phyloP scores from a whole-genome alignment of 1,284 basidiomycete species.

The Ustilago crameri region DNA sequence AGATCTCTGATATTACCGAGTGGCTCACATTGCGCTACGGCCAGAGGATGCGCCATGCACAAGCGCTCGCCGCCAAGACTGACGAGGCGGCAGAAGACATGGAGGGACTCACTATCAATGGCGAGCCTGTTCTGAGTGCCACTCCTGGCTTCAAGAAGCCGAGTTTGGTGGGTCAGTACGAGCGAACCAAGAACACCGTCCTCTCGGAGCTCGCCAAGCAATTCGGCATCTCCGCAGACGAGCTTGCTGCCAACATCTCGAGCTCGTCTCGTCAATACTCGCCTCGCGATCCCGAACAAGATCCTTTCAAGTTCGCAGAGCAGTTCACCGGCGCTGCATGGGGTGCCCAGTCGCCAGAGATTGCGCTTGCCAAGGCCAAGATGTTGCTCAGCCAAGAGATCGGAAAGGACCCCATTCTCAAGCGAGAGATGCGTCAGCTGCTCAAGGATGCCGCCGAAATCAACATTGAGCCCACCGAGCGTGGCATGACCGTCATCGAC shows the following conservation, averaged over 20 bases:
- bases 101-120: constrained; percentile 39
- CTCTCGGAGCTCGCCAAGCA: constrained; percentile 80
- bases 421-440: constrained; percentile 80
- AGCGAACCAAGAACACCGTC: constrained; percentile 82
- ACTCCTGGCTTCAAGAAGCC: constrained; percentile 77
- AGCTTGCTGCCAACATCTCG: constrained; percentile 83
- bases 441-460: constrained; percentile 84
- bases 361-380: constrained; percentile 72
- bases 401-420: constrained; percentile 88
- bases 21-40: constrained; percentile 87
- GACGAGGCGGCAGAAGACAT: constrained; percentile 72
- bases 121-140: constrained; percentile 66
- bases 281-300: constrained; percentile 73
- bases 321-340: constrained; percentile 63
- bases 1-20: constrained; percentile 89
- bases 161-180: constrained; percentile 85
- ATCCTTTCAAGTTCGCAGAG: constrained; percentile 51
- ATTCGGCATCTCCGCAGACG: constrained; percentile 81
- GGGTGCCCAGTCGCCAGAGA: constrained; percentile 49
- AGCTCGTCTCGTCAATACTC: constrained; percentile 72
- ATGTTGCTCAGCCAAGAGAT: constrained; percentile 90
- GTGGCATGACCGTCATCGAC: constrained; percentile 89
- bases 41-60: constrained; percentile 65
- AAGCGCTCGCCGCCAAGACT: constrained; percentile 76
- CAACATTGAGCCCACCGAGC: constrained; percentile 87